Evolutionary conservation across 2,329 filamentous ascomycete genomes (phyloP).

Genomic region (Blastomyces percursus): DNA sequence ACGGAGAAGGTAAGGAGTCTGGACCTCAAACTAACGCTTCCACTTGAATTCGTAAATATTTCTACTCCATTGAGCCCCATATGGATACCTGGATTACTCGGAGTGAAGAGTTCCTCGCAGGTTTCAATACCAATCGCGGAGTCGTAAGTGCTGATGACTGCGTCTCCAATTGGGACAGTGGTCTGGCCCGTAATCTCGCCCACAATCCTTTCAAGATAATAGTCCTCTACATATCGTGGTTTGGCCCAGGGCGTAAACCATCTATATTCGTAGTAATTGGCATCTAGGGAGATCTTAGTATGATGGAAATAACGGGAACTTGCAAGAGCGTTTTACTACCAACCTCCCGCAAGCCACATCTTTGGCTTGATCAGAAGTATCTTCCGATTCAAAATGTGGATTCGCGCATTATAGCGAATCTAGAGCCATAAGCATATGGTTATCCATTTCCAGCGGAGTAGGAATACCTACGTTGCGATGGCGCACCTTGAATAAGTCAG

Average conservation of each 20-base stretch:
- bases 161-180: constrained; percentile 55
- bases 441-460: background rate
- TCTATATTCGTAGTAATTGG: constrained; percentile 37
- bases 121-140: constrained; percentile 20
- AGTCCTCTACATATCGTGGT: constrained; percentile 46
- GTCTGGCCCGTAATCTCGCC: constrained; percentile 43
- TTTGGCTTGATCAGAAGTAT: constrained; percentile 59
- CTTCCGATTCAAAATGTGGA: constrained; percentile 53
- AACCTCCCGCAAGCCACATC: constrained; percentile 56
- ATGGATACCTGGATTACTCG: constrained; percentile 42
- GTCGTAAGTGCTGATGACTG: constrained; percentile 49
- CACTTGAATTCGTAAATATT: constrained; percentile 55
- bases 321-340: constrained; percentile 46
- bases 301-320: background rate
- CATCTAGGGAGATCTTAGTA: background rate
- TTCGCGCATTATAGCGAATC: constrained; percentile 51
- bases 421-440: constrained; percentile 37
- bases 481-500: constrained; percentile 6
- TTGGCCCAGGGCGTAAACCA: constrained; percentile 53
- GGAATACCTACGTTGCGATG: constrained; percentile 38
- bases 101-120: constrained; percentile 53
- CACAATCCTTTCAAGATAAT: constrained; percentile 49
- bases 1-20: background rate
- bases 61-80: constrained; percentile 59
- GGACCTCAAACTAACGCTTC: constrained; percentile 10